Evolutionary conservation across 306 rosid genomes (phyloP), one percentile per base, ranked within the genome.

Genomic region (Rosa multiflora): DNA sequence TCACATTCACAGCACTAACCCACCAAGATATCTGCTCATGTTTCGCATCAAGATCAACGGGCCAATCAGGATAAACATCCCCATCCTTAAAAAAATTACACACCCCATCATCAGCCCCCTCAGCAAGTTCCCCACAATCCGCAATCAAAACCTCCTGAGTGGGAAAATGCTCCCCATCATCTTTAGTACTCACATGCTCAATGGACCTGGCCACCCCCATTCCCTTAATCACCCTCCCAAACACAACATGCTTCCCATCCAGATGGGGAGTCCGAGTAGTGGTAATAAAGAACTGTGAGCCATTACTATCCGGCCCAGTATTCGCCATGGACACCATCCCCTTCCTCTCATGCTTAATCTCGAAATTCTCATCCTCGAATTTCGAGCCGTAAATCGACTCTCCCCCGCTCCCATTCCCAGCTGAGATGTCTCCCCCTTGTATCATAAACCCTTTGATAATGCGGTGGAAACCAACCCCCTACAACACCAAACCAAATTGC

Each of bases 231-330:
- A 92, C 97, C 73, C 58, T 86, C 44, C 95, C 97, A 32, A 92
- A 92, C 39, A 88, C 91, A 1, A 92, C 97, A 67, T 92, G 97
- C 20, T 89, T 92, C 12, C 93, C 97, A 76, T 92, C 97, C 76
- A 92, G 78, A 82, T 92, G 90, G 32, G 91, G 86, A 2, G 96
- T 88, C 42, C 87, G 78, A 11, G 85, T 86, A 6, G 89, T 83
- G 5, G 89, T 83, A 7, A 86, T 86, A 63, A 89, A 90, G 74
- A 92, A 92, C 84, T 90, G 97, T 9, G 96, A 90, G 6, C 93
- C 89, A 32, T 90, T 92, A 17, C 91, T 82, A 75, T 90, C 58
- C 1, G 93, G 89, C 10, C 97, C 96, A 0, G 85, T 23, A 46
- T 92, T 92, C 20, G 93, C 93, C 97, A 92, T 87, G 0, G 97